These are phyloP conservation scores for Usnea hakonensis DNA, from an alignment of 495 filamentous ascomycete species.

Conservation along the genomic window DNA sequence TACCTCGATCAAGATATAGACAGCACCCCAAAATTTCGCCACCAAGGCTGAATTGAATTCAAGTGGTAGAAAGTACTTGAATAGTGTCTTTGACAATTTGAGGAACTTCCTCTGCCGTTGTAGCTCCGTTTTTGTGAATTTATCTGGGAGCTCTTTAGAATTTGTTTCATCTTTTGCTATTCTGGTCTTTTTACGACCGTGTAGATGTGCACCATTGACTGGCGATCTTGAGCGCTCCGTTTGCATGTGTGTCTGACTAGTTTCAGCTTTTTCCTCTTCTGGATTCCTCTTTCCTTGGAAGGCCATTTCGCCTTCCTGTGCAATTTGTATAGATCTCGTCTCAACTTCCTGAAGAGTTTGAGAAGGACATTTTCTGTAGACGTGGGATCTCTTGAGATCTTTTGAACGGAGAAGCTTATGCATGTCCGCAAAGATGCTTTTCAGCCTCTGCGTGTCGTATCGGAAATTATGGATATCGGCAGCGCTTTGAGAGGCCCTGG, in stretches of 20 bases:
- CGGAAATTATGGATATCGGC: background rate
- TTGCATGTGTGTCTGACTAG: background rate
- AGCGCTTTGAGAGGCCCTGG: background rate
- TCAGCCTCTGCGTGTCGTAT: background rate
- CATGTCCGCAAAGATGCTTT: background rate
- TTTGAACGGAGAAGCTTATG: background rate
- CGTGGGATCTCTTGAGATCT: background rate
- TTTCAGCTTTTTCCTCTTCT: too few species aligned
- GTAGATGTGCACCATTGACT: background rate
- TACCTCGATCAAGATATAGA: slow-evolving; percentile 26
- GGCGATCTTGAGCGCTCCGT: background rate
- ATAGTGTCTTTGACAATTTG: slow-evolving; percentile 24
- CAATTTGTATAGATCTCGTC: slow-evolving; percentile 19
- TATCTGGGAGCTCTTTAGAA: too few species aligned
- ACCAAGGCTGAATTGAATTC: slow-evolving; percentile 23
- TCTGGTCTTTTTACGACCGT: background rate
- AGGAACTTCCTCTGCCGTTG: background rate
- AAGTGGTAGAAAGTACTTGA: slow-evolving; percentile 32
- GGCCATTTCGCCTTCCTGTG: slow-evolving; percentile 23
- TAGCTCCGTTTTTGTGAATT: too few species aligned
- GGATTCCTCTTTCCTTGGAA: too few species aligned
- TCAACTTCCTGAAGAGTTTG: background rate
- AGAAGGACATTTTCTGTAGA: background rate
- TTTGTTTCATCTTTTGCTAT: too few species aligned
- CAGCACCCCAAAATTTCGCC: slow-evolving; percentile 32